phyloP scores from a whole-genome alignment of 176 grass and related monocot genomes.

The Musa acuminata region DNA sequence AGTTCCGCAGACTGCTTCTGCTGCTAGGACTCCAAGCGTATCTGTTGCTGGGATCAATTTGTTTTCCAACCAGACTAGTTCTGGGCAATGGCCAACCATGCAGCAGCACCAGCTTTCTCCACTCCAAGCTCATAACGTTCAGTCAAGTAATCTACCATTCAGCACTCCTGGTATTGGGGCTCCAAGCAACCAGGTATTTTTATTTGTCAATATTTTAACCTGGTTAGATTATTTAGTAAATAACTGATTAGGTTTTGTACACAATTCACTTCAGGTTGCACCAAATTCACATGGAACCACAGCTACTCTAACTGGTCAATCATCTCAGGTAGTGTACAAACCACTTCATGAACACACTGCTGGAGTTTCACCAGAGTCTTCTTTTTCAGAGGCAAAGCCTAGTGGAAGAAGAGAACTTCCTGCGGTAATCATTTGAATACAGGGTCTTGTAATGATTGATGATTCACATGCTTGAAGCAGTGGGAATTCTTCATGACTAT shows the following conservation, averaged over 20 bases:
- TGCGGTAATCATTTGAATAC: slow-evolving; percentile 30
- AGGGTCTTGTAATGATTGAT: not conserved
- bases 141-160: slow-evolving; percentile 21
- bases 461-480: slow-evolving; percentile 8
- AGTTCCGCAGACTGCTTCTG: slow-evolving; percentile 16
- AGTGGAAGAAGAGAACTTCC: slow-evolving; percentile 39
- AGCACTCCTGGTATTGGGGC: slow-evolving; percentile 20
- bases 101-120: slow-evolving; percentile 29
- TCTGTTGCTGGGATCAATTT: slow-evolving; percentile 5
- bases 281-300: slow-evolving; percentile 1
- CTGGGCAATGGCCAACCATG: slow-evolving; percentile 13
- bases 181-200: slow-evolving; percentile 28
- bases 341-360: slow-evolving; percentile 11
- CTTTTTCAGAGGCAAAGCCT: slow-evolving; percentile 4
- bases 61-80: slow-evolving; percentile 17
- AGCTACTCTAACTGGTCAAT: slow-evolving; percentile 25
- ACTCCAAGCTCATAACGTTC: slow-evolving; percentile 15
- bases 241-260: slow-evolving; percentile 5
- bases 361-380: slow-evolving; percentile 19
- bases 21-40: slow-evolving; percentile 10
- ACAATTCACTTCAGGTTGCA: not conserved
- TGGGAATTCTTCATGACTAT: not conserved
- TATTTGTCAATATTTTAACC: not conserved
- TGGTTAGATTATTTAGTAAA: not conserved
- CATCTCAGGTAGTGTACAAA: slow-evolving; percentile 11